Evolutionary conservation across 2,329 filamentous ascomycete genomes (phyloP).

Genomic region (Mycocentrospora acerina): DNA sequence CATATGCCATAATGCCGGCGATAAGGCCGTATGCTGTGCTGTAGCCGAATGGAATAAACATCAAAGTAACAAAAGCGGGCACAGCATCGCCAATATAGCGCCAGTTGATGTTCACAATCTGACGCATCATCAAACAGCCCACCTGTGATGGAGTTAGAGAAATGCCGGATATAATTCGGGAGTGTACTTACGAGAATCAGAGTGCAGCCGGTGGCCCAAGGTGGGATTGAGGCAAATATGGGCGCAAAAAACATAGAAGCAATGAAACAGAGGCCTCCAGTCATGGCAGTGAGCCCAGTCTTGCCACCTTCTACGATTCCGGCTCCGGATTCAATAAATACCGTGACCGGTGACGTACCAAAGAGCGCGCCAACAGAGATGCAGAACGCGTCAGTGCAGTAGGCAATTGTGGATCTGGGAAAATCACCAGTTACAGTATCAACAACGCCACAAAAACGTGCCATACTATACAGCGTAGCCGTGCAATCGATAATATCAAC

Average conservation of each 20-base stretch:
- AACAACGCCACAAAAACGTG: constrained; percentile 76
- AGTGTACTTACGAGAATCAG: constrained; percentile 66
- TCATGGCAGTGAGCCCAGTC: constrained; percentile 78
- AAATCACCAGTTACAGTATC: constrained; percentile 83
- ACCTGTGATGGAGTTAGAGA: constrained; percentile 29
- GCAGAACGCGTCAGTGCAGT: constrained; percentile 78
- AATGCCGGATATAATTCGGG: neutral
- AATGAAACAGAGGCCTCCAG: constrained; percentile 80
- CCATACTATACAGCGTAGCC: constrained; percentile 87
- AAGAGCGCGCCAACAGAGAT: constrained; percentile 80
- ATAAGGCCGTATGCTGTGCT: constrained; percentile 86
- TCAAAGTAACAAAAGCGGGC: constrained; percentile 80
- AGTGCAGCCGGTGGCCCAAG: constrained; percentile 85
- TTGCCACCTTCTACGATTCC: constrained; percentile 85
- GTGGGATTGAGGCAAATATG: constrained; percentile 85
- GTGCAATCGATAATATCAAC: constrained; percentile 89
- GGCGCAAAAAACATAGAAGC: constrained; percentile 86
- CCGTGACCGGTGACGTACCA: constrained; percentile 78
- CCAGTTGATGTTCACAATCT: constrained; percentile 84
- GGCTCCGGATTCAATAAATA: constrained; percentile 83
- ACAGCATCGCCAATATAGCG: constrained; percentile 79
- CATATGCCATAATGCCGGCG: constrained; percentile 74
- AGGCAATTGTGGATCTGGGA: constrained; percentile 79
- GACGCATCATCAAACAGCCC: constrained; percentile 75
- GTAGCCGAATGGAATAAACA: constrained; percentile 87